A percentile compares a stretch with the other conserved stretches of the same genome.
Evolutionary conservation across 768 basidiomycete species (phyloP).

Genomic region (Pisolithus sp.): DNA sequence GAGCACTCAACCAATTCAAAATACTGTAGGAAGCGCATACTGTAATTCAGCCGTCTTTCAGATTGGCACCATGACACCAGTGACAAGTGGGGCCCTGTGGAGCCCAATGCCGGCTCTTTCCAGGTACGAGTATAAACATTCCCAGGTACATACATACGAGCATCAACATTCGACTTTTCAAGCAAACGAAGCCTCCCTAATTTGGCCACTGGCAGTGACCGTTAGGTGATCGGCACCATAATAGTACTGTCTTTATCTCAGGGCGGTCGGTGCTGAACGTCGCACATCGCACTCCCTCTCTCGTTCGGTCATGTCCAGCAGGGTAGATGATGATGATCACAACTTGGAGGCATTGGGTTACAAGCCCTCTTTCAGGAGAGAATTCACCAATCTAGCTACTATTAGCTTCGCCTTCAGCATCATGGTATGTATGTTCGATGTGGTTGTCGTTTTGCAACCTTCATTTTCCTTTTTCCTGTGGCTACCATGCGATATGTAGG

Average conservation of each 20-base stretch:
- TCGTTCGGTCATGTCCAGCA: slow-evolving; percentile 1
- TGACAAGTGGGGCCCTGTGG: too few species aligned
- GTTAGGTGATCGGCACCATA: too few species aligned
- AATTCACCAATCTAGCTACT: slow-evolving; percentile 80
- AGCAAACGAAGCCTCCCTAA: too few species aligned
- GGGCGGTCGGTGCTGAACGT: neutral
- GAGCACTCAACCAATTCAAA: too few species aligned
- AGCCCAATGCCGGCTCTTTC: too few species aligned
- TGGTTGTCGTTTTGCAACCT: neutral
- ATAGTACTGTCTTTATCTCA: neutral
- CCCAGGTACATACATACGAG: too few species aligned
- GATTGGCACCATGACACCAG: too few species aligned
- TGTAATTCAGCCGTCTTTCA: too few species aligned
- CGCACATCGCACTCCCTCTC: neutral
- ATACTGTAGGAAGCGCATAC: too few species aligned
- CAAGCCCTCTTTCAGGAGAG: slow-evolving; percentile 75
- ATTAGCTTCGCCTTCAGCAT: slow-evolving; percentile 73
- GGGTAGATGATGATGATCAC: slow-evolving; percentile 51
- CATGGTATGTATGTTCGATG: slow-evolving; percentile 38
- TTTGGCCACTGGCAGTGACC: too few species aligned
- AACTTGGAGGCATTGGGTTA: slow-evolving; percentile 64
- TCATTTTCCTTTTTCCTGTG: neutral
- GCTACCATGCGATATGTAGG: slow-evolving; percentile 29
- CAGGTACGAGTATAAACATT: too few species aligned
- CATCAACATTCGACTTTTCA: too few species aligned